Percentiles rank a stretch among this genome's conserved stretches.
phyloP scores from a whole-genome alignment of 2,329 filamentous ascomycete species.

The Fusarium agapanthi region DNA sequence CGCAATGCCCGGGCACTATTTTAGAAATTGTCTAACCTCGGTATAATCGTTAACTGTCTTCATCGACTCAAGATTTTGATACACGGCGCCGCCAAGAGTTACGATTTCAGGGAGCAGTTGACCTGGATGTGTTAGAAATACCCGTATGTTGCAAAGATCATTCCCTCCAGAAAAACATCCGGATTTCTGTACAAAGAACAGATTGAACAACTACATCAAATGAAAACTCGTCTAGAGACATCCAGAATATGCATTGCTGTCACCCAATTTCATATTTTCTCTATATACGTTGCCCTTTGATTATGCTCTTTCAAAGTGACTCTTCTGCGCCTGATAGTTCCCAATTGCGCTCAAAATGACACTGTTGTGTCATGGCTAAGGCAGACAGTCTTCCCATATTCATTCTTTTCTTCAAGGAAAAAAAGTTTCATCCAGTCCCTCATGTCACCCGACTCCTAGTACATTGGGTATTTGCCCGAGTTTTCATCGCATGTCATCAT shows the following conservation, averaged over 20 bases:
- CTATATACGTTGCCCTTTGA: constrained; percentile 35
- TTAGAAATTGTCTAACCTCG: not conserved
- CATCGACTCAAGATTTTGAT: not conserved
- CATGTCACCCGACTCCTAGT: constrained; percentile 17
- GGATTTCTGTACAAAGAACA: not conserved
- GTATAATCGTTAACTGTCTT: not conserved
- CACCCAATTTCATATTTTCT: constrained; percentile 29
- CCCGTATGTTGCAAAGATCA: not conserved
- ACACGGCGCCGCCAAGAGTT: not conserved
- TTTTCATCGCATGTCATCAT: constrained; percentile 40
- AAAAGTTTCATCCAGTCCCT: constrained; percentile 17
- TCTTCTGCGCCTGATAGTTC: constrained; percentile 24
- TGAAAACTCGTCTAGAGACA: not conserved
- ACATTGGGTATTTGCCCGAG: constrained; percentile 29
- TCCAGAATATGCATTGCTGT: not conserved
- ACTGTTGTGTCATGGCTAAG: constrained; percentile 14
- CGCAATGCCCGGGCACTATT: not conserved
- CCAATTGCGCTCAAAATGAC: constrained; percentile 31
- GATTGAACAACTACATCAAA: not conserved
- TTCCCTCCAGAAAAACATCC: not conserved
- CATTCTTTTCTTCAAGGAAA: constrained; percentile 7
- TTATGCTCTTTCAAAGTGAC: constrained; percentile 18
- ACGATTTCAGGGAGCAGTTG: not conserved
- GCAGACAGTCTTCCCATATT: constrained; percentile 5
- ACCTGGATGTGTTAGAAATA: not conserved